Evolutionary conservation across 1,139 yeast species (phyloP), one percentile per base, ranked within the genome.

Genomic region (Hyphopichia wangnamkhiaoensis): DNA sequence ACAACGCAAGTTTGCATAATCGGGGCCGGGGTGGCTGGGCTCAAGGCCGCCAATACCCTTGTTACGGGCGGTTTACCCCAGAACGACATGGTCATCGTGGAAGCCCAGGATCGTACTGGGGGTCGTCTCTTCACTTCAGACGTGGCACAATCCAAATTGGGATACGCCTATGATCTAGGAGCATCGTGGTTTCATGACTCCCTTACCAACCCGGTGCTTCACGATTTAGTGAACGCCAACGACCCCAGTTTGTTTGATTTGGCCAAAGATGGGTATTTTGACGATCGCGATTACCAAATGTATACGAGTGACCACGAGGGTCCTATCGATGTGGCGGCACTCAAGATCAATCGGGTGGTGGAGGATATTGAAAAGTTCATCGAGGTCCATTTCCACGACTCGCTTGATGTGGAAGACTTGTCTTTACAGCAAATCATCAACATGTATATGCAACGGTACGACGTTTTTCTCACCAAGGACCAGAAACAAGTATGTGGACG

Each of bases 131-230:
- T 47, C 33, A 51, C 64, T n/a, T 65, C 71, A 7, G 61, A 63
- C 37, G 47, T 54, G 15, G 46, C 52, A 1, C 52, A 55, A 32
- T 65, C 72, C 12, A 59, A 59, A 37, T 40, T 65, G 9, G 75
- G 74, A 1, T 51, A 54, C 18, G 40, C 52, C 5, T 83, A 84
- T 54, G 96, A 89, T 58, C 49, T 88, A 16, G 96, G 96, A 0
- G 96, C 95, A 0, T 79, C 91, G 3, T 89, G 96, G 96, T 84
- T 85, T 52, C 96, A 89, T 56, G 96, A 88, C 52, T 79, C 89
- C 0, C 63, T 88, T 36, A 71, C 76, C 32, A 89, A 89, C 53
- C 72, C 72, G 5, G 69, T 85, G 7, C 58, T 72, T 31, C 46
- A 56, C 28, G 67, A 68, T 26, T 52, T 67, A n/a, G 39, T 59